Percentiles rank a stretch among this genome's conserved stretches.
Conservation (phyloP, 495 filamentous ascomycete species). For the Choiromyces venosus region DNA sequence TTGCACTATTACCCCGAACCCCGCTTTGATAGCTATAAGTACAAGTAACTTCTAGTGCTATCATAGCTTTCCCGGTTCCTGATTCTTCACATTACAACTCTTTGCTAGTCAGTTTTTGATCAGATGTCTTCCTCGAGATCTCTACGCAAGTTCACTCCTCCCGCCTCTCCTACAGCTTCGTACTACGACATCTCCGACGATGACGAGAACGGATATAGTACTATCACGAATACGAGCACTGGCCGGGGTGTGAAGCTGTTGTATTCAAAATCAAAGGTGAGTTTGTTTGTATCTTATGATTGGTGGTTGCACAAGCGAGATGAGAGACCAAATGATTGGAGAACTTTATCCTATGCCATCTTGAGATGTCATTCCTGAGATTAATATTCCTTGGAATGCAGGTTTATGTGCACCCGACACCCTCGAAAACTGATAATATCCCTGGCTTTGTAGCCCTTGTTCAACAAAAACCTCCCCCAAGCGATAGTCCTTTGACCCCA, state of each 20-base stretch:
- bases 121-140: background rate
- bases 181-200: slow-evolving; percentile 90
- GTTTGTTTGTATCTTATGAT: slow-evolving; percentile 41
- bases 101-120: background rate
- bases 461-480: slow-evolving; percentile 69
- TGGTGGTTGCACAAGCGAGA: slow-evolving; percentile 22
- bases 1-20: background rate
- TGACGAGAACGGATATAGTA: slow-evolving; percentile 91
- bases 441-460: slow-evolving; percentile 91
- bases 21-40: background rate
- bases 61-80: background rate
- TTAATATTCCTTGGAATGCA: slow-evolving; percentile 37
- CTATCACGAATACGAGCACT: slow-evolving; percentile 75
- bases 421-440: slow-evolving; percentile 92
- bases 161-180: slow-evolving; percentile 72
- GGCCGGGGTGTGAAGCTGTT: slow-evolving; percentile 90
- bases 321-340: slow-evolving; percentile 15
- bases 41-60: background rate
- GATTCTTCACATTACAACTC: background rate
- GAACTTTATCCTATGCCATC: slow-evolving; percentile 1
- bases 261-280: slow-evolving; percentile 88
- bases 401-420: slow-evolving; percentile 97
- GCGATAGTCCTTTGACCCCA: slow-evolving; percentile 43
- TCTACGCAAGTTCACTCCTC: slow-evolving; percentile 36
- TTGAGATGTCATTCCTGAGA: slow-evolving; percentile 18